A percentile compares a stretch with the other conserved stretches of the same genome.
Evolutionary conservation across 2,329 filamentous ascomycete genomes (phyloP).

Genomic region (Chrysosporium keratinophilum): DNA sequence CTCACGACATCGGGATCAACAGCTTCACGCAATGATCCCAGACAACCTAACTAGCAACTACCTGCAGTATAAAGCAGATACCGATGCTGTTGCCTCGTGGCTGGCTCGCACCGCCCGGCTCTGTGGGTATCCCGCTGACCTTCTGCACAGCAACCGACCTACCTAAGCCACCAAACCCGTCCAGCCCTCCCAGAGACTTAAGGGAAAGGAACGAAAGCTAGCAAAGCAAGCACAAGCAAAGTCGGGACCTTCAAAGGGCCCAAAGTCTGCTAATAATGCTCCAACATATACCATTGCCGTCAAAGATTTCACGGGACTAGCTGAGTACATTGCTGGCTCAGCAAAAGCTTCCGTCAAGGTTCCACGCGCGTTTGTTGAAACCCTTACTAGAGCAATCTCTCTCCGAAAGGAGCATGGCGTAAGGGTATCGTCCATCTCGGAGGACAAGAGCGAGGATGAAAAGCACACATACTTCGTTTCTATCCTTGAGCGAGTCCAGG

Average conservation of each 20-base stretch:
- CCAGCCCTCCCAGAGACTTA: not conserved
- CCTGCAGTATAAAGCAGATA: slow-evolving; percentile 24
- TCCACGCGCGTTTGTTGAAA: slow-evolving; percentile 4
- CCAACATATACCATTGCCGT: slow-evolving; percentile 12
- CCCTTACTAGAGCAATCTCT: slow-evolving; percentile 13
- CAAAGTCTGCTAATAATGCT: not conserved
- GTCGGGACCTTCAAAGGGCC: not conserved
- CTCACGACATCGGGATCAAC: too few relatives aligned
- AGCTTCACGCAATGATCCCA: slow-evolving; percentile 14
- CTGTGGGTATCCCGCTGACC: slow-evolving; percentile 18
- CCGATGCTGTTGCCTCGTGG: slow-evolving; percentile 22
- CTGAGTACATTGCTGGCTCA: slow-evolving; percentile 11
- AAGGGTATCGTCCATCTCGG: not conserved
- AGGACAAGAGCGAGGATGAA: slow-evolving; percentile 14
- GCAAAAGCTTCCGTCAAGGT: slow-evolving; percentile 8
- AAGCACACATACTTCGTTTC: slow-evolving; percentile 17
- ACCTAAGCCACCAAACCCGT: not conserved
- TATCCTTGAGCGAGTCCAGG: slow-evolving; percentile 8
- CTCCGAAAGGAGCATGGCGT: slow-evolving; percentile 2
- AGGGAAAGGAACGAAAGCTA: slow-evolving; percentile 12
- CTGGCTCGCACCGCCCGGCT: slow-evolving; percentile 21
- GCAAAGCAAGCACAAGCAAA: not conserved
- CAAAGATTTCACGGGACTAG: slow-evolving; percentile 14
- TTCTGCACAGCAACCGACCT: not conserved
- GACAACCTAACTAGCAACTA: slow-evolving; percentile 20